Evolutionary conservation across 2,329 filamentous ascomycete genomes (phyloP).

Genomic region (Hymenoscyphus occultus): DNA sequence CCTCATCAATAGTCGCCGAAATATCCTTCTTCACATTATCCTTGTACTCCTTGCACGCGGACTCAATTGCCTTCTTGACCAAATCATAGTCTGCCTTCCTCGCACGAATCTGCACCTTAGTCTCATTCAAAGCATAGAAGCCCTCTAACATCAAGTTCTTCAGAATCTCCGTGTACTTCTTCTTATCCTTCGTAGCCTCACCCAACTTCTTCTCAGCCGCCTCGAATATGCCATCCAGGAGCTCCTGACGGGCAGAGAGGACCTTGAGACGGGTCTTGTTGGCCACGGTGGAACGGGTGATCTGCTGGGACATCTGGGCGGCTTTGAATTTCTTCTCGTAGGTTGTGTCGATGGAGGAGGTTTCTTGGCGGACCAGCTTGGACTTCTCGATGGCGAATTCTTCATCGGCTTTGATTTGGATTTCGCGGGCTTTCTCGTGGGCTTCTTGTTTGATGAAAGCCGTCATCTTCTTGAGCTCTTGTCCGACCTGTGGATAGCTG

Average conservation of each 20-base stretch:
- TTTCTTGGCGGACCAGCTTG: slow-evolving; percentile 96
- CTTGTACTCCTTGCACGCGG: slow-evolving; percentile 81
- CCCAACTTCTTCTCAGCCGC: slow-evolving; percentile 69
- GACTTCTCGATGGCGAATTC: slow-evolving; percentile 99
- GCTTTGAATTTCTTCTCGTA: slow-evolving; percentile 99
- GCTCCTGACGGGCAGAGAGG: slow-evolving; percentile 80
- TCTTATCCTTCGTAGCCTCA: slow-evolving; percentile 63
- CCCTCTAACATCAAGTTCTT: slow-evolving; percentile 85
- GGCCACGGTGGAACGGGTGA: slow-evolving; percentile 90
- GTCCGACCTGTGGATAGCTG: slow-evolving; percentile 67
- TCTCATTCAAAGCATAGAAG: slow-evolving; percentile 82
- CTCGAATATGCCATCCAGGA: slow-evolving; percentile 89
- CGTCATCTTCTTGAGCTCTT: slow-evolving; percentile 99
- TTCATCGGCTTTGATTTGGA: slow-evolving; percentile 97
- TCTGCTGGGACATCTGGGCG: slow-evolving; percentile 97
- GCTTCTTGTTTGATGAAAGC: slow-evolving; percentile 99
- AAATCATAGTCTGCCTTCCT: slow-evolving; percentile 75
- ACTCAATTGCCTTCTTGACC: slow-evolving; percentile 74
- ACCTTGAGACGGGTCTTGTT: slow-evolving; percentile 95
- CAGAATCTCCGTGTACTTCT: slow-evolving; percentile 71
- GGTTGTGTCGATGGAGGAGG: slow-evolving; percentile 80
- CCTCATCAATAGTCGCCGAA: slow-evolving; percentile 71
- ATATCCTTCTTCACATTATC: slow-evolving; percentile 69
- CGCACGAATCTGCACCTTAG: slow-evolving; percentile 69
- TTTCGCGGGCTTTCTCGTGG: slow-evolving; percentile 93